Base-by-base conservation (phyloP, 148 eudicot genomes). In the Silene conica region DNA sequence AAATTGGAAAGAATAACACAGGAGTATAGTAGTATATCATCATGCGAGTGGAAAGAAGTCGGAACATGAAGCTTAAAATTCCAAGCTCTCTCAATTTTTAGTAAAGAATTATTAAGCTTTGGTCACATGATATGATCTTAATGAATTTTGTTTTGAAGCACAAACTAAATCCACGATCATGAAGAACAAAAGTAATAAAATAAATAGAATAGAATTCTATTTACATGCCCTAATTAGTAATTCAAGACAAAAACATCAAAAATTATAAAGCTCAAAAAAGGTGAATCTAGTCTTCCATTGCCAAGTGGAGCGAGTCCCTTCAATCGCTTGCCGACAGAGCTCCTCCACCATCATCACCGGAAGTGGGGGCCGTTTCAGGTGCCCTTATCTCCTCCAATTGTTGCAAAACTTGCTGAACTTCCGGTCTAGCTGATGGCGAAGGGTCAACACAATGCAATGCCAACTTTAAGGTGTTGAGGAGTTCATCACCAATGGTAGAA, bases 401-500 rank as follows among this genome's bases (percentile, higher is more conserved):
- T 79, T 85, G 91, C 71, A 90, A 74, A 31, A 90, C 88, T 71
- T 85, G 89, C 68, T 87, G 84, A 57, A 88, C 88, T 56, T 92
- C 97, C 0, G 97, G 97, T 77, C 97, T 73, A 0, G 92, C 87
- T 0, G 91, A 77, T 1, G 96, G 91, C 0, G 88, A 77, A 13
- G 96, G 97, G 67, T 92, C 92, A 46, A 92, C 97, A 70, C 95
- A 90, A 75, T 90, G 97, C 87, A 92, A 80, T 13, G 86, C 97
- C 73, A 92, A 73, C 70, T 92, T 92, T 82, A 92, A 70, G 11
- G 96, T 92, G 69, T 90, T 88, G 50, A 92, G 81, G 77, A 92
- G 70, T 70, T 92, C 97, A 73, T 92, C 93, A 18, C 93, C 96
- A 23, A 92, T 88, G 8, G 58, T 72, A 20, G 92, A 79, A 3